Base-by-base conservation (phyloP, 495 filamentous ascomycete genomes). In the Aspergillus ostianus region DNA sequence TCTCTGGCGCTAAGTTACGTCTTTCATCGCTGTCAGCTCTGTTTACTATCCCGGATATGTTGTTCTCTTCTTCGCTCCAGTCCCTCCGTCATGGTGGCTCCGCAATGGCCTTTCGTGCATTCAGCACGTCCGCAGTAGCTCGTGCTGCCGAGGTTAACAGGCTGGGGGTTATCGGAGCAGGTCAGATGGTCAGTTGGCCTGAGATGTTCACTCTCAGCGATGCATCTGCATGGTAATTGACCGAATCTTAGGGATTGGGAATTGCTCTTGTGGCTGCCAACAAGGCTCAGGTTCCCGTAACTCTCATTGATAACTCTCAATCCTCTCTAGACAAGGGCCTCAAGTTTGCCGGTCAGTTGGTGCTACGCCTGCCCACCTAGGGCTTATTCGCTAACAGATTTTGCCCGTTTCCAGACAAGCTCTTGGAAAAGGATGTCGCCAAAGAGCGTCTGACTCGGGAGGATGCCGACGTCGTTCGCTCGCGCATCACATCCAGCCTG, bases 251-350 rank as follows among this genome's bases (percentile, higher is more conserved):
- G 94, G 94, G 95, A 60, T 80, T 99, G 53, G 95, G 95, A 53
- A 98, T 99, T 70, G 95, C 94, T 15, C 82, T 99, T 26, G 94
- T 98, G 19, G 95, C 95, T 51, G 91, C 94, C 48, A 86, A 89
- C 59, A 92, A 83, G 76, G 93, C 92, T 27, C 73, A 84, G 62
- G 84, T 98, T 7, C 90, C 92, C 4, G 93, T 99, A 2, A 91
- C 86, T 26, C 72, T 99, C 26, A 82, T 99, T 27, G 94, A 99
- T 72, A 90, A 70, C 65, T 93, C 87, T 2, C 86, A 95, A 73
- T 84, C 85, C 27, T 89, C 93, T n/a, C 78, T 99, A 55, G 87
- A 97, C 69, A 97, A 95, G 74, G 91, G 93, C 29, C 71, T 97
- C 41, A 88, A 85, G 60, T 98, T 99, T 77, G 92, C 93, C 65